These are phyloP conservation scores for Gracilaria gracilis DNA, from an alignment of 23 red algal genomes.

Conservation along the genomic window DNA sequence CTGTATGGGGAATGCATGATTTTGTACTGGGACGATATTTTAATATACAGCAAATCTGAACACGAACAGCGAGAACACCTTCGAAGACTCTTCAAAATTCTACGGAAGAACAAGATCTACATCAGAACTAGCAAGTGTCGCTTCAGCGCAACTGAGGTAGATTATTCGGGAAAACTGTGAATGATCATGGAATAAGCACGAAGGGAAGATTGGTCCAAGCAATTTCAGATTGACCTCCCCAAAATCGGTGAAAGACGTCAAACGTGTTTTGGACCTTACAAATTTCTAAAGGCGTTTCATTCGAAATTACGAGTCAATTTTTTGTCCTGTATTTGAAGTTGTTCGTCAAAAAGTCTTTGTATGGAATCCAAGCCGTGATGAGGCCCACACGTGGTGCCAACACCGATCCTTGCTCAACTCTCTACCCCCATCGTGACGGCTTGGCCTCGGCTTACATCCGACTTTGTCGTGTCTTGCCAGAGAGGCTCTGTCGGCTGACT, in stretches of 20 bases:
- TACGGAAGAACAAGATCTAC: conserved; percentile 32
- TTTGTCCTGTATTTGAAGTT: conserved; percentile 12
- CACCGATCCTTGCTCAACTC: too few species aligned
- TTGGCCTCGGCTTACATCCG: too few species aligned
- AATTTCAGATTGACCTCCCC: conserved; percentile 23
- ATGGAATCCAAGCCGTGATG: neutral
- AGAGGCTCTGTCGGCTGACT: too few species aligned
- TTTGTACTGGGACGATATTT: conserved; percentile 45
- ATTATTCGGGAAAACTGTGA: conserved; percentile 38
- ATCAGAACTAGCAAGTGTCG: conserved; percentile 27
- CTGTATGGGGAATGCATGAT: conserved; percentile 35
- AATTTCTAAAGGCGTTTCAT: conserved; percentile 54
- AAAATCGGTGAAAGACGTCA: conserved; percentile 31
- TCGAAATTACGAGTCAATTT: conserved; percentile 8
- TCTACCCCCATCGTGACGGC: too few species aligned
- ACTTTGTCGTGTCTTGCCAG: too few species aligned
- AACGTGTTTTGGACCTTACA: conserved; percentile 35
- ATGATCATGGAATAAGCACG: conserved; percentile 9
- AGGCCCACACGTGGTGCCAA: too few species aligned
- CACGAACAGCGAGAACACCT: conserved; percentile 46
- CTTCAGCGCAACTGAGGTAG: conserved; percentile 36
- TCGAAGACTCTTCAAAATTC: conserved; percentile 30
- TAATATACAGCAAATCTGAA: conserved; percentile 34
- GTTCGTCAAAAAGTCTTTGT: neutral
- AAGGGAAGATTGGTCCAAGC: conserved; percentile 16